A percentile compares a stretch with the other conserved stretches of the same genome.
These are phyloP conservation scores for Alternaria sp. DNA, from an alignment of 2,329 filamentous ascomycete genomes.

Conservation along the genomic window DNA sequence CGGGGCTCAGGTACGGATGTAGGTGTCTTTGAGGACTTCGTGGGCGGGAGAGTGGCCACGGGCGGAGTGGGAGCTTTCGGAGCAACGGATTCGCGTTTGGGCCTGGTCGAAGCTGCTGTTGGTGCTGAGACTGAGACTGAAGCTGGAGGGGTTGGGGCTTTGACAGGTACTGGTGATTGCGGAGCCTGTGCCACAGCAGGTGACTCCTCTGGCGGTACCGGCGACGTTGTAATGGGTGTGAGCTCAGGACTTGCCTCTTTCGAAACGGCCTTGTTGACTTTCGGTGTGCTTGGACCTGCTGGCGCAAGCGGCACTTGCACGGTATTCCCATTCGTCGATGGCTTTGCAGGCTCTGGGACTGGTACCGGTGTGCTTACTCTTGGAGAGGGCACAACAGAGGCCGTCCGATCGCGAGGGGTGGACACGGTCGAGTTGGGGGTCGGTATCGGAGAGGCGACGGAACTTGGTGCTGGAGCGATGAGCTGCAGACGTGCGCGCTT, in stretches of 20 bases:
- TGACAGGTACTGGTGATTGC: constrained; percentile 4
- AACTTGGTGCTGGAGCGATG: constrained; percentile 16
- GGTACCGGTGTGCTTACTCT: constrained; percentile 16
- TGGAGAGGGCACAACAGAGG: constrained; percentile 22
- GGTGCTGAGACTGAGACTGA: constrained; percentile 8
- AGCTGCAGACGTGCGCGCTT: constrained; percentile 39
- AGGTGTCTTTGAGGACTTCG: constrained; percentile 26
- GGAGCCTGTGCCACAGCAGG: constrained; percentile 7
- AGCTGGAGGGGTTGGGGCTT: constrained; percentile 11
- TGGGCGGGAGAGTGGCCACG: constrained; percentile 14
- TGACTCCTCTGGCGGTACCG: constrained; percentile 21
- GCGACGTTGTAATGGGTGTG: constrained; percentile 24
- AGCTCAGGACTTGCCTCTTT: constrained; percentile 17
- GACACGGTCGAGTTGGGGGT: constrained; percentile 18
- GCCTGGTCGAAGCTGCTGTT: constrained; percentile 45
- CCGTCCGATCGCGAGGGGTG: constrained; percentile 10
- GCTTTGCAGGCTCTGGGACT: constrained; percentile 23
- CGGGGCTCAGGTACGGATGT: constrained; percentile 23
- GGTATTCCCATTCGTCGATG: constrained; percentile 23
- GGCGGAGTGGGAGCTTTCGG: constrained; percentile 35
- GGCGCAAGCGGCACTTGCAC: constrained; percentile 54
- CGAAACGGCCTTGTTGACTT: constrained; percentile 17
- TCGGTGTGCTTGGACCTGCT: constrained; percentile 47
- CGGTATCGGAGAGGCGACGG: constrained; percentile 15
- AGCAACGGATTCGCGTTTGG: constrained; percentile 41